Evolutionary conservation across 306 rosid species (phyloP).

Genomic region (Cucumis melo): DNA sequence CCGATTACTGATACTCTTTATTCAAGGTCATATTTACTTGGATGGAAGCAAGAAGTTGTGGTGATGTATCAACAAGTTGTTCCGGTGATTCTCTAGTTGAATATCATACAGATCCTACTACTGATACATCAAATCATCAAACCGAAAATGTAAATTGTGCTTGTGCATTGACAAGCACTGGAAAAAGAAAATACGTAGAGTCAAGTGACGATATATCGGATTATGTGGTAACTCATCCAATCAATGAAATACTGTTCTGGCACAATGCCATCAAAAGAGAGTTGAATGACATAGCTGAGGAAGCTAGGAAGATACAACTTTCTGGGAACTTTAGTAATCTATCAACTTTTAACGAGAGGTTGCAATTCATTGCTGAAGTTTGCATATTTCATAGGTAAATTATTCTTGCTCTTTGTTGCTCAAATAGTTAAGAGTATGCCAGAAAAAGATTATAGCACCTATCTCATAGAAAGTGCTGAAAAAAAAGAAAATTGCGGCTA

Average conservation of each 20-base stretch:
- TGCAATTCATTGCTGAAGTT: constrained; percentile 95
- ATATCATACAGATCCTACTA: constrained; percentile 19
- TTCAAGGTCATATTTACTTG: constrained; percentile 87
- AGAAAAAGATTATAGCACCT: not conserved
- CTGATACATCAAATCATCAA: constrained; percentile 29
- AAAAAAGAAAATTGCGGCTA: not conserved
- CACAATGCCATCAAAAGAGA: constrained; percentile 90
- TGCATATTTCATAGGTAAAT: constrained; percentile 96
- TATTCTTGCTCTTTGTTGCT: not conserved
- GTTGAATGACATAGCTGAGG: constrained; percentile 65
- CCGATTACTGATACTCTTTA: constrained; percentile 15
- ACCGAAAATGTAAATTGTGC: constrained; percentile 37
- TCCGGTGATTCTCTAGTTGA: constrained; percentile 31
- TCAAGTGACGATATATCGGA: constrained; percentile 41
- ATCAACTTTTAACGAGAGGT: constrained; percentile 74
- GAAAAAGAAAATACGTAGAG: constrained; percentile 73
- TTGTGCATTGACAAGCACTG: constrained; percentile 42
- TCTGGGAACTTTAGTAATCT: constrained; percentile 74
- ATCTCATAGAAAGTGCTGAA: not conserved
- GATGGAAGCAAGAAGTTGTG: constrained; percentile 57
- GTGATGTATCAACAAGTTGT: constrained; percentile 18
- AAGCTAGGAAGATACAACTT: constrained; percentile 33
- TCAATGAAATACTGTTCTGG: constrained; percentile 91
- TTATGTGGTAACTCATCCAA: constrained; percentile 51
- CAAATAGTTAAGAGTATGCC: not conserved